Conservation (phyloP, 352 stramenopile species). For the Phytophthora podocarpi region DNA sequence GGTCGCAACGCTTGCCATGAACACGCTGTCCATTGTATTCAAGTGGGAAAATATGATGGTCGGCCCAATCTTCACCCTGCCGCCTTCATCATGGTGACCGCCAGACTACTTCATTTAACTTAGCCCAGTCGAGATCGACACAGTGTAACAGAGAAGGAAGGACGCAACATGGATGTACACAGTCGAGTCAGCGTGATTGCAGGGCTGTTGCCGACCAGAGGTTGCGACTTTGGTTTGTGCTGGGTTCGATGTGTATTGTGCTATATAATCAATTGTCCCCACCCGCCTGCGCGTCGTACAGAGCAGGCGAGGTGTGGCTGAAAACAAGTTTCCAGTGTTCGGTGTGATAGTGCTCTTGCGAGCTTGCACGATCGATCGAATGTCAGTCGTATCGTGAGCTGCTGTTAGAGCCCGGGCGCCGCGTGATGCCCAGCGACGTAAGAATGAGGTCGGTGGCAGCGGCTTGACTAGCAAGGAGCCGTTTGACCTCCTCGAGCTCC, state of each 20-base stretch:
- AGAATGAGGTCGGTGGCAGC: conserved; percentile 59
- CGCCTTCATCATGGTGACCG: conserved; percentile 30
- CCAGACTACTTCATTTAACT: conserved; percentile 21
- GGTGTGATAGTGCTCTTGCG: too few relatives aligned
- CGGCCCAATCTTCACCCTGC: conserved; percentile 56
- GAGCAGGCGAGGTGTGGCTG: background rate
- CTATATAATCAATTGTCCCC: conserved; percentile 27
- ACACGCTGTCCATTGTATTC: conserved; percentile 67
- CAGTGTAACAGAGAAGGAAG: background rate
- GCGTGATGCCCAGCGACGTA: conserved; percentile 50
- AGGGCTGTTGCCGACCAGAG: conserved; percentile 4
- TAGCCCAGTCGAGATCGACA: conserved; percentile 16
- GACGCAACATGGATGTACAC: conserved; percentile 16
- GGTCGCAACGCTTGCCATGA: conserved; percentile 58
- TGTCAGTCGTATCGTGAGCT: conserved; percentile 29
- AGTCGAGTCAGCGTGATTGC: conserved; percentile 3
- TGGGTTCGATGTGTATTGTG: conserved; percentile 28
- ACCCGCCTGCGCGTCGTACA: background rate
- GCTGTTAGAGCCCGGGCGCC: conserved; percentile 17
- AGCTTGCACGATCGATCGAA: too few relatives aligned
- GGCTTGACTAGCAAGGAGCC: conserved; percentile 47
- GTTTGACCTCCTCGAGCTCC: conserved; percentile 52
- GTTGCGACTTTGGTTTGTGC: conserved; percentile 9
- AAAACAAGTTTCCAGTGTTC: background rate
- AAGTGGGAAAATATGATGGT: conserved; percentile 76